Base-by-base conservation (phyloP, 495 filamentous ascomycete species). In the Parathielavia hyrcaniae region DNA sequence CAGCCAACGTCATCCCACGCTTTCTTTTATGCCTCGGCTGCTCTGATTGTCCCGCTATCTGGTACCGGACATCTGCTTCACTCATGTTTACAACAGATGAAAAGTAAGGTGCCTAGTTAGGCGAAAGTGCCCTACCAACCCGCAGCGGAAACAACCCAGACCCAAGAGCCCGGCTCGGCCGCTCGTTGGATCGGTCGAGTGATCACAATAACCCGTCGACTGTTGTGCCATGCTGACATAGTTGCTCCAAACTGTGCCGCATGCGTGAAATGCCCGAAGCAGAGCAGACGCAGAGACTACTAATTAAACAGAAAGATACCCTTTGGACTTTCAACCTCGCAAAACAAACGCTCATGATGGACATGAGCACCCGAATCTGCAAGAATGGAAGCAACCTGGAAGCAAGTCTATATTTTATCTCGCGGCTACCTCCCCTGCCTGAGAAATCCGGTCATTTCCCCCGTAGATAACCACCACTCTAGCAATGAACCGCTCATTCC, bases 131-230 rank as follows among this genome's bases (percentile, higher is more conserved):
- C 9, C 17, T 7, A 14, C 2, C 22, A 26, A 14, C 44, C 44
- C 30, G n/a, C n/a, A n/a, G n/a, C n/a, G 17, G 14, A 34, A 44
- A 43, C 14, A 48, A 6, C 6, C 6, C 26, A 16, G n/a, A 53
- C 50, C 50, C 50, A 35, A 17, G 35, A n/a, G 40, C 17, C 35
- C 14, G 50, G 50, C 50, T 40, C 50, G 20, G 50, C 50, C 36
- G 50, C 36, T 16, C 36, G 12, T 26, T 4, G 13, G 50, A 53
- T 38, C 23, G 22, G 2, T 34, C 50, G 14, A 43, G 50, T 16
- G 30, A 26, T 20, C 48, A 22, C 44, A 11, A 22, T 20, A 16
- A 46, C 44, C n/a, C 44, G 13, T 23, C 9, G 23, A 23, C 9
- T 46, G 12, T 2, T 46, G 7, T 13, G 11, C 44, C 10, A 14